Base-by-base conservation (phyloP, 176 grass and related monocot species). In the Poa pratensis region DNA sequence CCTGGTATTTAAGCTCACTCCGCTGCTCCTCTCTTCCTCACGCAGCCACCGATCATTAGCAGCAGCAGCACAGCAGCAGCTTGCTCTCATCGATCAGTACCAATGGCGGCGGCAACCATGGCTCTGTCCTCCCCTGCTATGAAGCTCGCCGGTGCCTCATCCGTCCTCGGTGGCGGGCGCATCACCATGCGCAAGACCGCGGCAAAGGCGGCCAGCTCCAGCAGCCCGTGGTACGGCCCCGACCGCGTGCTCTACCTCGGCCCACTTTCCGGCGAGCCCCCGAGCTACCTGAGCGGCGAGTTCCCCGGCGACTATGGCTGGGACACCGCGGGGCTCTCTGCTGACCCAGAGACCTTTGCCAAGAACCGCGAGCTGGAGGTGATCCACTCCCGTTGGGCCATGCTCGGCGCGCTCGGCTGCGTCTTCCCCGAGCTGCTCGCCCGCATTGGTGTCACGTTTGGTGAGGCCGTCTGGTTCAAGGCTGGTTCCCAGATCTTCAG, bases 381-480 rank as follows among this genome's bases (percentile, higher is more conserved):
- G 1, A 94, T 97, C 86, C 95, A 97, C 90, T 76, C 55, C 78
- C 84, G 92, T 0, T 97, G 95, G 95, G 92, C 95, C 54, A 97
- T 97, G 95, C 90, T 97, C 1, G 95, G 95, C 69, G 92, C 95
- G 3, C 90, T 97, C 0, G 95, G 95, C 3, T 97, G 95, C 59
- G 90, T 97, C 58, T 97, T 97, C 76, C 95, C 95, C 3, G 95
- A 97, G 85, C 85, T 97, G 61, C 92, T 97, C 18, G 54, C 95
- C 10, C 92, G 92, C 75, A 97, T 93, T 22, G 95, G 95, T 0
- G 90, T 97, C 52, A 93, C 90, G 55, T 97, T 97, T 73, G 89
- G 92, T 42, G 92, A 97, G 92, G 95, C 95, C 0, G 90, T 97
- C 10, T 97, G 95, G 95, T 97, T 97, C 92, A 97, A 97, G 87